Percentiles rank a stretch among this genome's conserved stretches.
These are phyloP conservation scores for Delitschia confertaspora DNA, from an alignment of 495 filamentous ascomycete genomes.

Conservation along the genomic window DNA sequence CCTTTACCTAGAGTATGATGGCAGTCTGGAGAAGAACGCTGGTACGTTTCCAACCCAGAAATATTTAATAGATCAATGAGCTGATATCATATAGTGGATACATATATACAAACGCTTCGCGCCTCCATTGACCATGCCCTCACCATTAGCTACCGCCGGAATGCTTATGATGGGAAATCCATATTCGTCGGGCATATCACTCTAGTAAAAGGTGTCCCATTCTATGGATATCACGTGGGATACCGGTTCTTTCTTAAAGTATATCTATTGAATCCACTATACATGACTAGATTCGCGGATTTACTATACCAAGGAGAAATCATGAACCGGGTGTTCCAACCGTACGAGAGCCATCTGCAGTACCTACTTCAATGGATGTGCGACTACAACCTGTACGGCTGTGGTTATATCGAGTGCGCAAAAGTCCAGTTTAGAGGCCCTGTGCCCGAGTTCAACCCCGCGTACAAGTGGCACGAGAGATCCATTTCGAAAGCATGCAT, in stretches of 20 bases:
- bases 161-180: slow-evolving; percentile 55
- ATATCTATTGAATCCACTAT: slow-evolving; percentile 75
- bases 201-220: slow-evolving; percentile 85
- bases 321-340: slow-evolving; percentile 73
- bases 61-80: background rate
- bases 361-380: slow-evolving; percentile 95
- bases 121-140: slow-evolving; percentile 78
- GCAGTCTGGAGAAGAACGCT: slow-evolving; percentile 53
- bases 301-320: slow-evolving; percentile 78
- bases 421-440: slow-evolving; percentile 65
- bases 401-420: slow-evolving; percentile 67
- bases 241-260: slow-evolving; percentile 89
- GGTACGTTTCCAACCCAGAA: slow-evolving; percentile 39
- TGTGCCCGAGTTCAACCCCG: slow-evolving; percentile 52
- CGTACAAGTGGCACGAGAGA: slow-evolving; percentile 71
- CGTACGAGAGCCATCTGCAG: slow-evolving; percentile 86
- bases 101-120: slow-evolving; percentile 64
- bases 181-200: slow-evolving; percentile 82
- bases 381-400: slow-evolving; percentile 94
- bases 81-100: slow-evolving; percentile 45
- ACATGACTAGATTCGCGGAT: slow-evolving; percentile 75
- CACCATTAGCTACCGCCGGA: slow-evolving; percentile 69
- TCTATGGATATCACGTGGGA: slow-evolving; percentile 90
- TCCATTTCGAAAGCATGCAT: slow-evolving; percentile 50
- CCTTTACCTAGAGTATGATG: slow-evolving; percentile 79